Percentiles rank a stretch among this genome's conserved stretches.
phyloP scores from a whole-genome alignment of 106 monocot genomes.

The Dactylorhiza incarnata region DNA sequence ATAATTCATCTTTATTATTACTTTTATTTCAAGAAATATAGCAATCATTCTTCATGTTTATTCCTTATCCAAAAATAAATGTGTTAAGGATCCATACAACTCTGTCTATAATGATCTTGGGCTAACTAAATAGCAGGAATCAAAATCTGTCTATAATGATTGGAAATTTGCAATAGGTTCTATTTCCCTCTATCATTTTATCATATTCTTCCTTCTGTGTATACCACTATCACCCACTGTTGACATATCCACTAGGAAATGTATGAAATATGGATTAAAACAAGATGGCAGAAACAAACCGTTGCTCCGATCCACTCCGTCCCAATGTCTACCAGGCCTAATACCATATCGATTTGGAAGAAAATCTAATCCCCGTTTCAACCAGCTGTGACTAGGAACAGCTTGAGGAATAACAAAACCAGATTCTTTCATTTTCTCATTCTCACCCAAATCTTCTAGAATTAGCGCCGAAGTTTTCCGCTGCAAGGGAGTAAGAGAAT shows the following conservation, averaged over 20 bases:
- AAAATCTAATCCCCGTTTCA: conserved; percentile 82
- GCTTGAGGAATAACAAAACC: conserved; percentile 89
- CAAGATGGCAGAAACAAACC: conserved; percentile 43
- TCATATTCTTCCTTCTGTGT: no score
- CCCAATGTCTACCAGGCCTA: conserved; percentile 94
- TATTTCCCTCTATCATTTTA: no score
- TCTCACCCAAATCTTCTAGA: conserved; percentile 75
- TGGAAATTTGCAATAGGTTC: no score
- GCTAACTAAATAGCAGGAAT: no score
- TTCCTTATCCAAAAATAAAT: no score
- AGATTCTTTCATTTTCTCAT: conserved; percentile 97
- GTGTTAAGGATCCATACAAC: no score
- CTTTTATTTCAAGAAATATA: no score
- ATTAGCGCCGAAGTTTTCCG: conserved; percentile 35
- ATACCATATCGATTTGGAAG: conserved; percentile 89
- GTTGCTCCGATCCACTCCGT: conserved; percentile 91
- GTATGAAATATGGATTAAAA: neutral
- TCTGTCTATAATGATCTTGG: no score
- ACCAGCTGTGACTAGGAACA: conserved; percentile 86
- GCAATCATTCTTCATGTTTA: no score
- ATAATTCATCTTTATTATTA: no score
- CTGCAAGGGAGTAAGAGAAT: conserved; percentile 21
- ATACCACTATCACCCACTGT: no score
- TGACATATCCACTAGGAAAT: neutral
- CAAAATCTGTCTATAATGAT: no score